Conservation (phyloP, 75 land plant genomes). For the Adiantum capillusveneris region DNA sequence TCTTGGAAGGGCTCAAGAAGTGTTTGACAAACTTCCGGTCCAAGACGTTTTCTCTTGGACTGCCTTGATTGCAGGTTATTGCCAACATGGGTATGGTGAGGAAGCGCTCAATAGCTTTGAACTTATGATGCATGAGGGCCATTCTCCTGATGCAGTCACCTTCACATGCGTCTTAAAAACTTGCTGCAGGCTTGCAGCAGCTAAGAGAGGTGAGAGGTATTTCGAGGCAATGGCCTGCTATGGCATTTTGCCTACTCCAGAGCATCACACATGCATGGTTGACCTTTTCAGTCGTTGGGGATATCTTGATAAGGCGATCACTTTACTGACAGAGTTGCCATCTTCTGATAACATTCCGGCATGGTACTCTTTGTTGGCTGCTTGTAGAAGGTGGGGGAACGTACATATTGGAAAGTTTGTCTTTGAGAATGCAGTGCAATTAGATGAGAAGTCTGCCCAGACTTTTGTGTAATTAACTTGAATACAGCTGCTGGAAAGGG, state of each 20-base stretch:
- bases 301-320: slow-evolving; percentile 31
- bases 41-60: too few species aligned
- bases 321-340: slow-evolving; percentile 38
- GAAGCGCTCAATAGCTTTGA: too few species aligned
- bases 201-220: slow-evolving; percentile 3
- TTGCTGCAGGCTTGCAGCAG: slow-evolving; percentile 17
- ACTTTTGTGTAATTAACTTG: slow-evolving; percentile 33
- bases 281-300: slow-evolving; percentile 39
- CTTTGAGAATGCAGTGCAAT: slow-evolving; percentile 12
- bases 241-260: slow-evolving; percentile 25
- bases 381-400: slow-evolving; percentile 33
- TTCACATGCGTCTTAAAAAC: too few species aligned
- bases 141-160: too few species aligned
- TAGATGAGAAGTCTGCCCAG: not conserved
- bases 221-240: slow-evolving; percentile 30
- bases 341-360: slow-evolving; percentile 32
- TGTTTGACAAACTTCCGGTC: too few species aligned
- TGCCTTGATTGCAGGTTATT: too few species aligned
- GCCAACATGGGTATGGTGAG: too few species aligned
- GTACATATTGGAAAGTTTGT: slow-evolving; percentile 40
- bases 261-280: slow-evolving; percentile 56
- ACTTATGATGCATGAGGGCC: too few species aligned
- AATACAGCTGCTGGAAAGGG: slow-evolving; percentile 37
- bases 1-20: too few species aligned
- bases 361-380: slow-evolving; percentile 59